Percentiles rank a stretch among this genome's conserved stretches.
These are phyloP conservation scores for Acacia confusa DNA, from an alignment of 306 rosid species.

Conservation along the genomic window DNA sequence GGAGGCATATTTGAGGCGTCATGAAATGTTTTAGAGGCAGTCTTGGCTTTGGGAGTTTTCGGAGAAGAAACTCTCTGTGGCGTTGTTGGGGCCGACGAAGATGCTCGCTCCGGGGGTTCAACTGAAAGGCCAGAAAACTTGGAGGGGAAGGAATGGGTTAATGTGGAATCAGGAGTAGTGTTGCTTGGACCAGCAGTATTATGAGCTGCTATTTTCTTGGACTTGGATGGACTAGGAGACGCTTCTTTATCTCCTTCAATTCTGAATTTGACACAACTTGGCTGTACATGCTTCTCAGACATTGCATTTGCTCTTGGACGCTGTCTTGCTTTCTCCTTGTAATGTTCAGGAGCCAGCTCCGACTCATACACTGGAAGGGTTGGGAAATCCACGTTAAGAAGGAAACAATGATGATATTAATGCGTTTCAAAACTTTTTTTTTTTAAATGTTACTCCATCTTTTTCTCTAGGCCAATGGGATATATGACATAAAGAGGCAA, in stretches of 20 bases:
- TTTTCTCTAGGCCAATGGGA: background rate
- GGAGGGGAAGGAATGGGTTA: conserved; percentile 45
- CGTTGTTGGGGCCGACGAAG: conserved; percentile 1
- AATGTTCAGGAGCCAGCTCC: conserved; percentile 52
- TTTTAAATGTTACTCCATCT: background rate
- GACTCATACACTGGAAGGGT: conserved; percentile 69
- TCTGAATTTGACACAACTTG: conserved; percentile 34
- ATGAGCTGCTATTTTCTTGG: conserved; percentile 30
- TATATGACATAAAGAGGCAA: background rate
- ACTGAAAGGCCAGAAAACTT: conserved; percentile 48
- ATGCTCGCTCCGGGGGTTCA: conserved; percentile 27
- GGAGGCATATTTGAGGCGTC: conserved; percentile 17
- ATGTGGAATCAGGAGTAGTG: conserved; percentile 35
- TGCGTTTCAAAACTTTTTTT: background rate
- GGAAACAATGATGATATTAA: background rate
- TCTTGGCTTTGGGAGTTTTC: conserved; percentile 11
- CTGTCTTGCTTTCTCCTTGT: conserved; percentile 47
- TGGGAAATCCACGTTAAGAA: background rate
- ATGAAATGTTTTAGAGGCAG: conserved; percentile 19
- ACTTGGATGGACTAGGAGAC: conserved; percentile 26
- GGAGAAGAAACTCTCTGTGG: conserved; percentile 25
- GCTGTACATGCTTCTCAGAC: conserved; percentile 52
- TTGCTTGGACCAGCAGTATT: conserved; percentile 33
- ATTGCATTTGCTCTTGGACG: conserved; percentile 46
- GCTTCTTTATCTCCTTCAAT: conserved; percentile 36